Evolutionary conservation across 257 asterid genomes (phyloP).

Genomic region (Lavandula angustifolia): DNA sequence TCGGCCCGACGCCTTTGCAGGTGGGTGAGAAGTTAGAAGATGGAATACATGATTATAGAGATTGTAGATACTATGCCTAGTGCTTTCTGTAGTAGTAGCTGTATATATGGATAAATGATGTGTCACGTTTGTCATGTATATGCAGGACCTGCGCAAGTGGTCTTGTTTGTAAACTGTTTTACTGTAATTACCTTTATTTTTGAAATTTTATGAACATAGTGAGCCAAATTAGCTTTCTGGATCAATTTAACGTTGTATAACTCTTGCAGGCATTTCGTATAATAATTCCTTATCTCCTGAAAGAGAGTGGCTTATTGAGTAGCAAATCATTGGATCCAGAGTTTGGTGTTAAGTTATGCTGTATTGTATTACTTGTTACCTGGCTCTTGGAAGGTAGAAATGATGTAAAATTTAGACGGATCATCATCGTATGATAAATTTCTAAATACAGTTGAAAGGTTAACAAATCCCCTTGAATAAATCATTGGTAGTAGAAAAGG

Average conservation of each 20-base stretch:
- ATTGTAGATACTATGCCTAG: slow-evolving; percentile 36
- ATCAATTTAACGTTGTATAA: neutral
- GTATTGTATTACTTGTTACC: too few relatives aligned
- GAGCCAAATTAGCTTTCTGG: neutral
- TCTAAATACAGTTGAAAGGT: too few relatives aligned
- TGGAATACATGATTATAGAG: slow-evolving; percentile 10
- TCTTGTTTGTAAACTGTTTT: slow-evolving; percentile 26
- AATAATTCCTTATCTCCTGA: too few relatives aligned
- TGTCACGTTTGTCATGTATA: slow-evolving; percentile 32
- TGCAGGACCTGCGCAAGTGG: slow-evolving; percentile 37
- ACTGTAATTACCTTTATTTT: slow-evolving; percentile 5
- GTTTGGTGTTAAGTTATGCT: too few relatives aligned
- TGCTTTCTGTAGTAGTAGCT: slow-evolving; percentile 30
- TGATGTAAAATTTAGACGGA: too few relatives aligned
- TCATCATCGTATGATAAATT: too few relatives aligned
- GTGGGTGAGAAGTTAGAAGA: slow-evolving; percentile 21
- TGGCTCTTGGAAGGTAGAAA: too few relatives aligned
- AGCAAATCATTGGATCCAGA: too few relatives aligned
- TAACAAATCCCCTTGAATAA: neutral
- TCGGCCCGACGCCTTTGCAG: slow-evolving; percentile 7
- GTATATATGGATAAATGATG: slow-evolving; percentile 31
- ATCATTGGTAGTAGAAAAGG: neutral
- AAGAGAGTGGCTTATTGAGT: too few relatives aligned
- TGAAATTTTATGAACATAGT: neutral
- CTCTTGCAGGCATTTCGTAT: too few relatives aligned